Evolutionary conservation across 345 rosid species (phyloP).

Genomic region (Firmiana major): DNA sequence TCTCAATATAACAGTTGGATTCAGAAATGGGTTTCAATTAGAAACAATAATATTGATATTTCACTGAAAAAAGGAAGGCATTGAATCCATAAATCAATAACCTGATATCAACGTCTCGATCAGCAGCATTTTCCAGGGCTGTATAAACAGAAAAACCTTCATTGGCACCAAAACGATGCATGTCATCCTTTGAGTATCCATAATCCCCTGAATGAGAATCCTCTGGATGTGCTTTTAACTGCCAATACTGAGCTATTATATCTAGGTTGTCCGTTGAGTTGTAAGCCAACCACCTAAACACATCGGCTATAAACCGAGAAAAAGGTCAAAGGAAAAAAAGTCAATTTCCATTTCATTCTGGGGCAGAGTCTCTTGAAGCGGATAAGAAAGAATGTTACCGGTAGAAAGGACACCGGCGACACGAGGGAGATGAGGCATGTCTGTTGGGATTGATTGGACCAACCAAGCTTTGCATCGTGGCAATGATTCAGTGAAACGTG

Average conservation of each 20-base stretch:
- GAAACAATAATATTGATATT: background rate
- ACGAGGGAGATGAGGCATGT: constrained; percentile 68
- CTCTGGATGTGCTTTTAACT: constrained; percentile 52
- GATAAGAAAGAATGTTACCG: constrained; percentile 30
- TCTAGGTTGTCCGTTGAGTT: constrained; percentile 64
- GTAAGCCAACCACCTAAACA: constrained; percentile 71
- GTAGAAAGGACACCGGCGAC: constrained; percentile 72
- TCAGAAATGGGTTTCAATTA: background rate
- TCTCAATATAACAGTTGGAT: background rate
- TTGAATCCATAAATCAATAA: background rate
- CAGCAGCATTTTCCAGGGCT: constrained; percentile 59
- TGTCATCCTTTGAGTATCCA: constrained; percentile 55
- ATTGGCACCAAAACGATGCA: constrained; percentile 52
- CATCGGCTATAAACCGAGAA: constrained; percentile 48
- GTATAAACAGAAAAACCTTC: constrained; percentile 57
- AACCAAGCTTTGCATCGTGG: constrained; percentile 79
- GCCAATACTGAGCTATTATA: constrained; percentile 89
- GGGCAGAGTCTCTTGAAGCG: background rate
- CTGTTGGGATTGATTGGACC: constrained; percentile 90
- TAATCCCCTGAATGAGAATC: constrained; percentile 78
- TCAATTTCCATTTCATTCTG: background rate
- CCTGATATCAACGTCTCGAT: constrained; percentile 70
- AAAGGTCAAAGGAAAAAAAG: background rate
- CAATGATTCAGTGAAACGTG: constrained; percentile 26
- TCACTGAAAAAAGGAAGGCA: background rate